Conservation (phyloP, 768 basidiomycete genomes). For the Podaxis pistillaris region DNA sequence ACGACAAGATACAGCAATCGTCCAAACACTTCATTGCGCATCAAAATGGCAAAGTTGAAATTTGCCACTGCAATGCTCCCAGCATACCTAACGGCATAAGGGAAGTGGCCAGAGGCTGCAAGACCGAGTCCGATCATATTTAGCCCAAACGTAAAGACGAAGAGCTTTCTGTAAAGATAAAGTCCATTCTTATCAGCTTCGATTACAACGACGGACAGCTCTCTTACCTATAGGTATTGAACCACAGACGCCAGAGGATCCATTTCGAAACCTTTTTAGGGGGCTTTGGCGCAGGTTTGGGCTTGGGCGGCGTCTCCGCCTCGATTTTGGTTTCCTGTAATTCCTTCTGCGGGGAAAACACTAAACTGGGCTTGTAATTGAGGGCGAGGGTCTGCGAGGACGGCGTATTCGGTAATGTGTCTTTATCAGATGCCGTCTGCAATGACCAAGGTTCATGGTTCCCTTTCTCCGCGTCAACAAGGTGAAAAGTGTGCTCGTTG, state of each 20-base stretch:
- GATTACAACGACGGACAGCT: neutral
- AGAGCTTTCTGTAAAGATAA: constrained; percentile 55
- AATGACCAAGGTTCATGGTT: constrained; percentile 43
- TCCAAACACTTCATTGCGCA: constrained; percentile 79
- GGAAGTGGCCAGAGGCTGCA: constrained; percentile 63
- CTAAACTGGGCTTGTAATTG: neutral
- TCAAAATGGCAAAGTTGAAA: constrained; percentile 66
- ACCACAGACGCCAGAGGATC: constrained; percentile 63
- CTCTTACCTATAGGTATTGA: constrained; percentile 65
- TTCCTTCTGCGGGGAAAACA: constrained; percentile 36
- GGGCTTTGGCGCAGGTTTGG: constrained; percentile 39
- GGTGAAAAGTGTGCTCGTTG: constrained; percentile 36
- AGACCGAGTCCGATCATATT: constrained; percentile 64
- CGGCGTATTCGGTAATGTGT: constrained; percentile 31
- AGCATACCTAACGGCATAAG: constrained; percentile 56
- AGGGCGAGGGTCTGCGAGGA: constrained; percentile 12
- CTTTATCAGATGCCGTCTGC: constrained; percentile 30
- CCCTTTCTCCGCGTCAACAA: constrained; percentile 59
- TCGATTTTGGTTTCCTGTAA: constrained; percentile 26
- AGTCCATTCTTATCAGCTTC: neutral
- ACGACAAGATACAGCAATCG: constrained; percentile 63
- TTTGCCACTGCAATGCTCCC: constrained; percentile 74
- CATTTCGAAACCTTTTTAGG: constrained; percentile 56
- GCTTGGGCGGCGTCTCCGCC: constrained; percentile 26
- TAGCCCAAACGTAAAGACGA: constrained; percentile 55